These are phyloP conservation scores for Aspergillus baeticus DNA, from an alignment of 495 filamentous ascomycete species.

Conservation along the genomic window DNA sequence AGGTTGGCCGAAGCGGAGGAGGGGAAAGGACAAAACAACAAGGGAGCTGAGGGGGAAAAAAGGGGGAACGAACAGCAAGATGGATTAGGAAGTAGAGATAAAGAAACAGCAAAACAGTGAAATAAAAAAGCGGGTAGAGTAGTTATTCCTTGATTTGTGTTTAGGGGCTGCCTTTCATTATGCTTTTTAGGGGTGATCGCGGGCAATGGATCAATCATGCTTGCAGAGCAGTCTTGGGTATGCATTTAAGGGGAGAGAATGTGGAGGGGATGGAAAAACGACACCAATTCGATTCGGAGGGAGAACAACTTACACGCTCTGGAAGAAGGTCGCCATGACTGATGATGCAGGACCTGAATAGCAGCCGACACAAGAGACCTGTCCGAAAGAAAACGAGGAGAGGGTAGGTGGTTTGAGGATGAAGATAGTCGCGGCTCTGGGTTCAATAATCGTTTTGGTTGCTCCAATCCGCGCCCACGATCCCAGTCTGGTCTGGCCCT, in stretches of 20 bases:
- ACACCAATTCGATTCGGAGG: slow-evolving; percentile 7
- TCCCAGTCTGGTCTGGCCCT: slow-evolving; percentile 33
- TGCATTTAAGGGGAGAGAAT: slow-evolving; percentile 16
- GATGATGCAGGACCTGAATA: not conserved
- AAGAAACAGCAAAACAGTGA: not conserved
- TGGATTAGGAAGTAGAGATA: not conserved
- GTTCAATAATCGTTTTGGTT: slow-evolving; percentile 5
- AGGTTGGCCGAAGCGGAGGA: slow-evolving; percentile 38
- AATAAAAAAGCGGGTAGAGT: slow-evolving; percentile 1
- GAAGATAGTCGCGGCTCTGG: slow-evolving; percentile 10
- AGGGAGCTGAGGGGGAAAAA: slow-evolving; percentile 4
- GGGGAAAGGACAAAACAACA: slow-evolving; percentile 23
- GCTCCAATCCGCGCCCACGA: slow-evolving; percentile 15
- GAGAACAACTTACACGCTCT: slow-evolving; percentile 67
- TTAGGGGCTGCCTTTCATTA: slow-evolving; percentile 9
- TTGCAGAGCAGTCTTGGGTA: slow-evolving; percentile 11
- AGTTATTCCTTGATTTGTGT: not conserved
- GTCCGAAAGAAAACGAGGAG: slow-evolving; percentile 20
- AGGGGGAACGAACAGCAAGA: slow-evolving; percentile 1
- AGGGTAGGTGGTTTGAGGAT: slow-evolving; percentile 6
- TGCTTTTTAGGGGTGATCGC: slow-evolving; percentile 9
- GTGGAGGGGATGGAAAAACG: slow-evolving; percentile 12
- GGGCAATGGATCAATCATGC: slow-evolving; percentile 10
- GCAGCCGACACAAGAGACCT: slow-evolving; percentile 1
- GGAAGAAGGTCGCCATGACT: slow-evolving; percentile 75